Percentiles rank a stretch among this genome's conserved stretches.
Evolutionary conservation across 2,329 filamentous ascomycete genomes (phyloP).

Genomic region (Pyrenophora seminiperda): DNA sequence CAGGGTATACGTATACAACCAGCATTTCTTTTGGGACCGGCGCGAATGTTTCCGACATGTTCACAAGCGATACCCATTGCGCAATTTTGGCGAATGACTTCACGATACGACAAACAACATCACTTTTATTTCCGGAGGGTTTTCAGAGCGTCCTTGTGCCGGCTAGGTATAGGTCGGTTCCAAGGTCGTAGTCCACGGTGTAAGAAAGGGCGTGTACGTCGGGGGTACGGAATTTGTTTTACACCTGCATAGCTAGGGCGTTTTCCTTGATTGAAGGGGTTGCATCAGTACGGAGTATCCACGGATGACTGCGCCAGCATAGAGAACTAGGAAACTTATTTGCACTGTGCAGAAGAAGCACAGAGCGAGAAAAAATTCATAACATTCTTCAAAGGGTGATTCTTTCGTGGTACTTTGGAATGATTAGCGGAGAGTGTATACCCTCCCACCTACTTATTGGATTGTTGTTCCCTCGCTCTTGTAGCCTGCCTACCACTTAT

Average conservation of each 20-base stretch:
- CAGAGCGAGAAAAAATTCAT: constrained; percentile 1
- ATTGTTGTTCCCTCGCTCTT: too few species aligned
- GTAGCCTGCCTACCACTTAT: too few species aligned
- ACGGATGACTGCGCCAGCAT: constrained; percentile 7
- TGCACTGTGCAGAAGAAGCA: background rate
- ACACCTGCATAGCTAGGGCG: constrained; percentile 36
- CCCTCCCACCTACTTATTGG: too few species aligned
- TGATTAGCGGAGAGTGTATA: too few species aligned
- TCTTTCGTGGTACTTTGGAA: too few species aligned
- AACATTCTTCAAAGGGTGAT: background rate
- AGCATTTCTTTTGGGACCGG: constrained; percentile 10
- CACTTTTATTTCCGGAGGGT: constrained; percentile 10
- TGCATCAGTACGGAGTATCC: constrained; percentile 12
- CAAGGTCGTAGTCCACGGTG: constrained; percentile 13
- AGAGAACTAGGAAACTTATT: background rate
- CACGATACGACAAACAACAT: constrained; percentile 15
- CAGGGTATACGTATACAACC: constrained; percentile 1
- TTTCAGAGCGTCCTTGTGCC: constrained; percentile 4
- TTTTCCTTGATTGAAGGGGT: constrained; percentile 12
- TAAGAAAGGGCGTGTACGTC: constrained; percentile 21
- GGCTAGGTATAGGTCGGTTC: background rate
- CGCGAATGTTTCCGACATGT: constrained; percentile 32
- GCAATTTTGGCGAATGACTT: constrained; percentile 24
- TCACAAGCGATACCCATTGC: constrained; percentile 41
- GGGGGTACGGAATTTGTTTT: constrained; percentile 10